A percentile compares a stretch with the other conserved stretches of the same genome.
Conservation (phyloP, 2,329 filamentous ascomycete species). For the Pyricularia sp. region DNA sequence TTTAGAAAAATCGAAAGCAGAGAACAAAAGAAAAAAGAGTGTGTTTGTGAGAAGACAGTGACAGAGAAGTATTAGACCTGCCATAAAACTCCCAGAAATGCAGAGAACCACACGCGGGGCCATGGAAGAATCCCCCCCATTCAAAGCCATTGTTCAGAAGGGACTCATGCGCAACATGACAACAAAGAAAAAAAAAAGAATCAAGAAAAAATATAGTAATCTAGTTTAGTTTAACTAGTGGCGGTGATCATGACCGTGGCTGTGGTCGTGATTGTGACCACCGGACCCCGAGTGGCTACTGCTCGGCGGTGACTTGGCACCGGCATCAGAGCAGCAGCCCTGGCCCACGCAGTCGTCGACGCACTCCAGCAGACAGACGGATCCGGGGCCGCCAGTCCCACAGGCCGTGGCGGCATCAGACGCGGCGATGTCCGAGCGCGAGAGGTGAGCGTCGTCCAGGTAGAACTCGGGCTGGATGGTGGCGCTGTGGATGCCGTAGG, state of each 20-base stretch:
- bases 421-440: background rate
- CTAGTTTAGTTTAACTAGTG: background rate
- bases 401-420: conserved; percentile 9
- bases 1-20: background rate
- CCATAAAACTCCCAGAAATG: background rate
- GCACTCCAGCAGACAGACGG: conserved; percentile 41
- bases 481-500: conserved; percentile 90
- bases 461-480: conserved; percentile 94
- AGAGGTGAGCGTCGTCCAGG: conserved; percentile 18
- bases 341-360: conserved; percentile 36
- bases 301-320: conserved; percentile 20
- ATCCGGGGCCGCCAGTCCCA: conserved; percentile 9
- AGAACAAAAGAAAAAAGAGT: background rate
- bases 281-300: conserved; percentile 21
- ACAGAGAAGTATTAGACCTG: background rate
- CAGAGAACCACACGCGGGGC: background rate
- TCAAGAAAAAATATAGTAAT: background rate
- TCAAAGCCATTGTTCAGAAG: background rate
- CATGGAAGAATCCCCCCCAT: background rate
- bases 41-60: background rate
- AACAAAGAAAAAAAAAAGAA: background rate
- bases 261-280: conserved; percentile 22
- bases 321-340: conserved; percentile 30
- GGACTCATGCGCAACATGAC: background rate
- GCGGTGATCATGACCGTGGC: conserved; percentile 15